These are phyloP conservation scores for Microsporum audouinii DNA, from an alignment of 2,329 filamentous ascomycete genomes.

Conservation along the genomic window DNA sequence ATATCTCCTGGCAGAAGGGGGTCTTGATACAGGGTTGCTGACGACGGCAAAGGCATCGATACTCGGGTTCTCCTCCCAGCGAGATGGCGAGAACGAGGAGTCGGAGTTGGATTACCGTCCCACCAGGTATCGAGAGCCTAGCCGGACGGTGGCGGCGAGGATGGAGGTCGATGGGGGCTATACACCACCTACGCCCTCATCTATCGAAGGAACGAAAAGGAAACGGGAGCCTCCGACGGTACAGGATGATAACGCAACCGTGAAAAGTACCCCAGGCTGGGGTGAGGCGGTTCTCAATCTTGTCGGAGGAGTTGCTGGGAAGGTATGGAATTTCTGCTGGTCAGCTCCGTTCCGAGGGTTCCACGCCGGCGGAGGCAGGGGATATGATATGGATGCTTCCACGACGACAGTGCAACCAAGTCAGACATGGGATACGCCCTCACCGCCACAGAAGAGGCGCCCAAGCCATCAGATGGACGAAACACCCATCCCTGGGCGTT, in stretches of 20 bases:
- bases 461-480: constrained; percentile 17
- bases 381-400: constrained; percentile 47
- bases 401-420: not conserved
- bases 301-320: constrained; percentile 44
- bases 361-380: constrained; percentile 68
- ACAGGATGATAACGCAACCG: not conserved
- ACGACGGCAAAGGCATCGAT: constrained; percentile 18
- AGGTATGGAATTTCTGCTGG: constrained; percentile 76
- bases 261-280: constrained; percentile 8
- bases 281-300: constrained; percentile 31
- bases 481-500: constrained; percentile 44
- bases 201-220: not conserved
- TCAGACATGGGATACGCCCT: constrained; percentile 11
- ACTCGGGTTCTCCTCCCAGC: constrained; percentile 11
- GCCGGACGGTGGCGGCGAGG: constrained; percentile 12
- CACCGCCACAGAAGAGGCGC: constrained; percentile 20
- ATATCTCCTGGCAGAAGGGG: constrained; percentile 28
- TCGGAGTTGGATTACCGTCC: constrained; percentile 33
- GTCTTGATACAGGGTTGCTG: constrained; percentile 18
- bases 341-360: constrained; percentile 64
- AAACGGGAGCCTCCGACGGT: not conserved
- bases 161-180: not conserved
- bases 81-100: constrained; percentile 18
- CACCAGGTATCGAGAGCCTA: constrained; percentile 29
- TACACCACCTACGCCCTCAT: not conserved